A percentile compares a stretch with the other conserved stretches of the same genome.
Evolutionary conservation across 2,329 filamentous ascomycete genomes (phyloP).

Genomic region (Nigrograna mackinnonii): DNA sequence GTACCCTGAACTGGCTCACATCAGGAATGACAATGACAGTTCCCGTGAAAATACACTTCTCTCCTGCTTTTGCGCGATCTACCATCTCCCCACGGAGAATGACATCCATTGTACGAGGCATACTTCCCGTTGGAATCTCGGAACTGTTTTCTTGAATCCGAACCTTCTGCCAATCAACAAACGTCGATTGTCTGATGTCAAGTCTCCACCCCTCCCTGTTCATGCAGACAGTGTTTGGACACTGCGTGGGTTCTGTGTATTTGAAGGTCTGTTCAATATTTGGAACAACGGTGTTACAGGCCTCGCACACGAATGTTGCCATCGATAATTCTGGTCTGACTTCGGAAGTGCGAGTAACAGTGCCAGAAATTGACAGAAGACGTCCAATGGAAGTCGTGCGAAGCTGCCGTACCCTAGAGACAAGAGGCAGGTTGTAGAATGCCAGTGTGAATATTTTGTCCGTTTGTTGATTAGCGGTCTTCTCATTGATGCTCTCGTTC

Average conservation of each 20-base stretch:
- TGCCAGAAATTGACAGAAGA: slow-evolving; percentile 93
- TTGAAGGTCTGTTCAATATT: slow-evolving; percentile 97
- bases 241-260: slow-evolving; percentile 96
- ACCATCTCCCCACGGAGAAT: slow-evolving; percentile 97
- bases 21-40: slow-evolving; percentile 96
- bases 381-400: slow-evolving; percentile 90
- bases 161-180: slow-evolving; percentile 99
- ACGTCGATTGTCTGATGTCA: slow-evolving; percentile 96
- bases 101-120: slow-evolving; percentile 97
- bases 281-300: slow-evolving; percentile 79
- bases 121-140: slow-evolving; percentile 96
- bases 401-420: slow-evolving; percentile 82
- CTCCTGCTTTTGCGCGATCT: slow-evolving; percentile 93
- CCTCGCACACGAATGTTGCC: slow-evolving; percentile 90
- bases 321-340: slow-evolving; percentile 91
- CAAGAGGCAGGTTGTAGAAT: slow-evolving; percentile 89
- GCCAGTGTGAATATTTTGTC: slow-evolving; percentile 94
- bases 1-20: slow-evolving; percentile 90
- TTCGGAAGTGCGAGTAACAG: slow-evolving; percentile 94
- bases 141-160: slow-evolving; percentile 98
- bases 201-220: slow-evolving; percentile 94
- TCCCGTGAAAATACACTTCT: slow-evolving; percentile 98
- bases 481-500: slow-evolving; percentile 62
- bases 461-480: slow-evolving; percentile 90
- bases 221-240: slow-evolving; percentile 82